These are phyloP conservation scores for Aspergillus novoparasiticus DNA, from an alignment of 2,329 filamentous ascomycete species.

Conservation along the genomic window DNA sequence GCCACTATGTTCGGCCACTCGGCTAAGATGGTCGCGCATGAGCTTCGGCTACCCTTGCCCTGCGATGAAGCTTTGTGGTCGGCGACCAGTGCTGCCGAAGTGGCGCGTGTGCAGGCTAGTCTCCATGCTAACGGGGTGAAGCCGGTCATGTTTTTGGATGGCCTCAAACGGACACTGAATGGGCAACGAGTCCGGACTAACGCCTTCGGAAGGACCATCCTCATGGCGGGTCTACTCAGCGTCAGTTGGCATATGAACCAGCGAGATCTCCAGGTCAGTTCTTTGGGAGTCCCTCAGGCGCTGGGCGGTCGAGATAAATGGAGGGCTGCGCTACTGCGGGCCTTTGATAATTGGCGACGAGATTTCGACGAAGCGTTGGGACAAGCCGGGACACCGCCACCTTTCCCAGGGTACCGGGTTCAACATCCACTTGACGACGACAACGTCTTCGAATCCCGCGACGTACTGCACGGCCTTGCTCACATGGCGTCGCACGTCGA, in stretches of 20 bases:
- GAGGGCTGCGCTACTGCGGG: conserved; percentile 79
- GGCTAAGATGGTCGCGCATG: conserved; percentile 94
- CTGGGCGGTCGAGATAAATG: conserved; percentile 89
- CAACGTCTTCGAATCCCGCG: conserved; percentile 82
- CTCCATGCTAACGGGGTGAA: conserved; percentile 80
- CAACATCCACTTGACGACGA: conserved; percentile 56
- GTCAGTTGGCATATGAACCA: conserved; percentile 99
- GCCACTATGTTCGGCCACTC: conserved; percentile 98
- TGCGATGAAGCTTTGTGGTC: conserved; percentile 94
- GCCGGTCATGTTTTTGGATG: conserved; percentile 84
- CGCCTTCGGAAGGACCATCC: conserved; percentile 85
- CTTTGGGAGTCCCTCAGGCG: conserved; percentile 76
- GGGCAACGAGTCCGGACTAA: conserved; percentile 87
- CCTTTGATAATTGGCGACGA: conserved; percentile 90
- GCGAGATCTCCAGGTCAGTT: conserved; percentile 87
- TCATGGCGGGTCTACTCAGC: conserved; percentile 91
- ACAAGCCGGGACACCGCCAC: conserved; percentile 40
- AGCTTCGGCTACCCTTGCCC: conserved; percentile 86
- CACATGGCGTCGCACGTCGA: conserved; percentile 99
- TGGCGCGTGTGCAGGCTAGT: conserved; percentile 78
- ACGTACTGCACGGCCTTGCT: conserved; percentile 86
- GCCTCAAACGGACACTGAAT: conserved; percentile 84
- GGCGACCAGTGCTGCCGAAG: conserved; percentile 83
- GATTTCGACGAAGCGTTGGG: conserved; percentile 84
- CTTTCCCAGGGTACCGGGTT: conserved; percentile 26